Percentiles rank a stretch among this genome's conserved stretches.
phyloP scores from a whole-genome alignment of 179 eudicot genomes.

The Nepenthes alata region DNA sequence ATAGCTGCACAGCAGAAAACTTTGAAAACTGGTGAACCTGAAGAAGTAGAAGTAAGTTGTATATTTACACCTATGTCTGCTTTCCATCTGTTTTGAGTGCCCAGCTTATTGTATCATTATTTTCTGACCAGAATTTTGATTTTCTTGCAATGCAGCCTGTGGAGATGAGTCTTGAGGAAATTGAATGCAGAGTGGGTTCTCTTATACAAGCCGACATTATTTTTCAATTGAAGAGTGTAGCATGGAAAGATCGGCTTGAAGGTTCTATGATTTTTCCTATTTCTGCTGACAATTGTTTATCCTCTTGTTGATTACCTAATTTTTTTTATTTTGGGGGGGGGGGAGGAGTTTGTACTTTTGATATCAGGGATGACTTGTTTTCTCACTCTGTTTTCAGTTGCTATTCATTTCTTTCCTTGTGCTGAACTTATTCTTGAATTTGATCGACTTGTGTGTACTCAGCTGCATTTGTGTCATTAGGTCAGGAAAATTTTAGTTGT shows the following conservation, averaged over 20 bases:
- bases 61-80: not conserved
- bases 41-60: constrained; percentile 79
- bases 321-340: not conserved
- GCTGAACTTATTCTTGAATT: too few relatives aligned
- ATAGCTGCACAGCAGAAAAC: constrained; percentile 49
- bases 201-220: constrained; percentile 67
- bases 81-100: not conserved
- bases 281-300: not conserved
- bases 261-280: constrained; percentile 28
- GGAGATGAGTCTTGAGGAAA: constrained; percentile 93
- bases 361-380: too few relatives aligned
- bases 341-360: not conserved
- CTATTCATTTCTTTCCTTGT: too few relatives aligned
- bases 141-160: constrained; percentile 53
- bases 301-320: not conserved
- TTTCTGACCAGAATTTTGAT: not conserved
- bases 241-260: constrained; percentile 98
- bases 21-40: constrained; percentile 51
- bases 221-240: constrained; percentile 76
- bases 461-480: too few relatives aligned
- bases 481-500: too few relatives aligned
- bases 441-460: too few relatives aligned
- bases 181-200: constrained; percentile 80
- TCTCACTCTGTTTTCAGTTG: too few relatives aligned
- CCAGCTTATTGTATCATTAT: not conserved